Base-by-base conservation (phyloP, 2,329 filamentous ascomycete species). In the Beauveria rudraprayagi region DNA sequence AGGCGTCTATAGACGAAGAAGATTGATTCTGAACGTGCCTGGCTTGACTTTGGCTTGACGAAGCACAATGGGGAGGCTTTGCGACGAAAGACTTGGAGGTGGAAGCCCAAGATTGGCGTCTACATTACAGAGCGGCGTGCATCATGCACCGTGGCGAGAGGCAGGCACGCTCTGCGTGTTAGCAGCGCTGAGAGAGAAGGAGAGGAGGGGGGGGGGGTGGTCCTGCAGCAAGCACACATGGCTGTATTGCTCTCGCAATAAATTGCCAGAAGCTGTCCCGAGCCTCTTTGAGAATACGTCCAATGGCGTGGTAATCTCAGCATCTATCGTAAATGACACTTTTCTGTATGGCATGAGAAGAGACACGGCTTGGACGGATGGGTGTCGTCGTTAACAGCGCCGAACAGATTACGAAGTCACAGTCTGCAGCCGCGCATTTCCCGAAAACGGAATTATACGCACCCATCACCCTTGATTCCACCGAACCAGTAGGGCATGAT, bases 1-100 rank as follows among this genome's bases (percentile, higher is more conserved):
- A 6, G 11, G 11, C 34, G 11, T 14, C 34, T 37, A 11, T 37
- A 16, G 1, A 37, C 5, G 34, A 37, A 37, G 0, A 0, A 0
- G 5, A 37, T 14, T 14, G 0, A 61, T 28, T 63, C 75, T 76
- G 73, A 81, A 66, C 71, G 78, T 5, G 65, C 68, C 24, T 81
- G 70, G 70, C 65, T 77, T 26, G 62, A 69, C 26, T 69, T 75
- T 52, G 70, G 69, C 10, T 77, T 77, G 66, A 64, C 76, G 44
- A 72, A 76, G 58, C 52, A 67, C 0, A 75, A 78, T 59, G 76
- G 74, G 75, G 64, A 65, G 52, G 58, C 46, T 34, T 47, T 65
- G 62, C 19, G 46, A n/a, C 17, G n/a, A 19, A 44, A 11, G 11
- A 22, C 44, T 17, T 34, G 11, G 24, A 4, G 10, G 16, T 5